Conservation (phyloP, 352 stramenopile genomes). For the Globisporangium radiosum region DNA sequence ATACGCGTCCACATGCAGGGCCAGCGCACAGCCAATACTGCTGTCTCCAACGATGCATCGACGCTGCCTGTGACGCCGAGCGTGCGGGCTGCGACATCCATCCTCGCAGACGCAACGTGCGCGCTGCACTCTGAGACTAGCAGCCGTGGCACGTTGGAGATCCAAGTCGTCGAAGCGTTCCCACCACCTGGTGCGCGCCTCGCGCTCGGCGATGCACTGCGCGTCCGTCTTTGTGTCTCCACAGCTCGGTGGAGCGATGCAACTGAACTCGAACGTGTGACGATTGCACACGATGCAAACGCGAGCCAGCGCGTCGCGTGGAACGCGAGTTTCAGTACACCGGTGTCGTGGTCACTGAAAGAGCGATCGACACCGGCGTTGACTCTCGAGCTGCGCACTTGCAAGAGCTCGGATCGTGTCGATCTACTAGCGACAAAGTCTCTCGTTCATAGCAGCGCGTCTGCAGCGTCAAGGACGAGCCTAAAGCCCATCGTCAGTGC, state of each 20-base stretch:
- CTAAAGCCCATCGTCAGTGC: not conserved
- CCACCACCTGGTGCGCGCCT: not conserved
- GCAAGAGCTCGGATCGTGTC: not conserved
- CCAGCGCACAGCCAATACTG: not conserved
- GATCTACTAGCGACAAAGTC: not conserved
- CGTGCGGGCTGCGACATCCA: not conserved
- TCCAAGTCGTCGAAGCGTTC: constrained; percentile 8
- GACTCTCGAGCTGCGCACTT: not conserved
- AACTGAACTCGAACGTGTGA: constrained; percentile 1
- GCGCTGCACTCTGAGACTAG: not conserved
- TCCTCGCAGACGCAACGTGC: constrained; percentile 4
- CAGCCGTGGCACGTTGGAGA: constrained; percentile 4
- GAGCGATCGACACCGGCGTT: constrained; percentile 3
- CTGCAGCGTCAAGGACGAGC: not conserved
- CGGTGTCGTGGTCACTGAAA: constrained; percentile 8
- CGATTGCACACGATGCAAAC: no score
- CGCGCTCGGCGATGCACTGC: not conserved
- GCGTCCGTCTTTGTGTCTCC: not conserved
- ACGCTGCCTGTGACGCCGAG: not conserved
- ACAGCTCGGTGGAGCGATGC: constrained; percentile 1
- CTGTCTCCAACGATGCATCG: not conserved
- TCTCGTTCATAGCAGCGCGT: not conserved
- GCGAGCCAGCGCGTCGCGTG: constrained; percentile 1
- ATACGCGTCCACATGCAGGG: not conserved
- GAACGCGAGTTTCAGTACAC: constrained; percentile 2